phyloP scores from a whole-genome alignment of 257 asterid genomes.

The Ilex asprella region DNA sequence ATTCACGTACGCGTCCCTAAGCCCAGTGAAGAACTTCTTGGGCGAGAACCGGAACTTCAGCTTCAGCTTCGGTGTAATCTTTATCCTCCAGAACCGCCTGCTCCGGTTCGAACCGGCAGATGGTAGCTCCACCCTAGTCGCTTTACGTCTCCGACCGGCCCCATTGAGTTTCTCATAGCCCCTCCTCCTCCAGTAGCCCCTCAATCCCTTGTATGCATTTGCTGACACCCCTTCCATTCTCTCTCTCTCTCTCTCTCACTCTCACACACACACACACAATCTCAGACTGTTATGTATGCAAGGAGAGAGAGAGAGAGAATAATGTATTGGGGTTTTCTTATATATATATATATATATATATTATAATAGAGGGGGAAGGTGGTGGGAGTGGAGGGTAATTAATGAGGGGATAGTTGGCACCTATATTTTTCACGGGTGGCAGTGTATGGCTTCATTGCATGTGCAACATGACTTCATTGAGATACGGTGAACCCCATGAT shows the following conservation, averaged over 20 bases:
- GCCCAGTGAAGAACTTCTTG: conserved; percentile 41
- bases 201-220: conserved; percentile 27
- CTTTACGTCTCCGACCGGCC: conserved; percentile 18
- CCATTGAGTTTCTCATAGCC: conserved; percentile 42
- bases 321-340: no score
- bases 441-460: no score
- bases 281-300: no score
- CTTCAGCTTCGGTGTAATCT: conserved; percentile 34
- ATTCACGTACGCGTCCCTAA: conserved; percentile 51
- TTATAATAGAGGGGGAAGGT: no score
- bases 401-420: no score
- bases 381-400: no score
- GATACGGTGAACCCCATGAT: no score
- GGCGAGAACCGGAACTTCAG: conserved; percentile 50
- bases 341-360: no score
- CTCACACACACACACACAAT: no score
- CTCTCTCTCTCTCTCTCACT: neutral
- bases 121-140: conserved; percentile 21
- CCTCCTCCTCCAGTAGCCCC: conserved; percentile 49
- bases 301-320: no score
- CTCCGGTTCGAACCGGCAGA: conserved; percentile 13
- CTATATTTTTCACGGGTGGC: no score
- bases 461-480: no score
- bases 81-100: conserved; percentile 47
- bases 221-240: conserved; percentile 39